Base-by-base conservation (phyloP, 257 asterid species). In the Solanum pimpinellifolium region DNA sequence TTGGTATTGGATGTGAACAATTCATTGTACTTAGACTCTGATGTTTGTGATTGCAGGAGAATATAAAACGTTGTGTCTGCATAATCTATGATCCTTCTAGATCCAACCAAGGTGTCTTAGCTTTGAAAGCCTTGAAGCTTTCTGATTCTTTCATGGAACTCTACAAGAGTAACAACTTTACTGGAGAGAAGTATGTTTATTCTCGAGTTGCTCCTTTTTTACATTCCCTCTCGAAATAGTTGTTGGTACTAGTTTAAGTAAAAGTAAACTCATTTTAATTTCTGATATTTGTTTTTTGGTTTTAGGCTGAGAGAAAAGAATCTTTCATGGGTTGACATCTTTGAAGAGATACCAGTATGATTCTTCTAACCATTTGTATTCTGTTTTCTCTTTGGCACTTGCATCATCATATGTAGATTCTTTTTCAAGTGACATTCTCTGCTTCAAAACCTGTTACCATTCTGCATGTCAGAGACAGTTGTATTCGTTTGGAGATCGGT, bases 81-180 rank as follows among this genome's bases (percentile, higher is more conserved):
- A 95, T 97, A 83, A 96, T 97, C 76, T 97, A 97, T 76, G 99
- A 97, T 92, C 99, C 99, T 83, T 97, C 99, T 70, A 94, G 98
- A 91, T 92, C 99, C 88, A 97, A 92, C 91, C 99, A 94, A 89
- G 99, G 99, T 59, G 98, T 97, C 90, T 92, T 96, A 65, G 99
- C 99, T 73, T 87, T 97, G 93, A 97, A 96, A 93, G 99, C 99
- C 35, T 86, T 97, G 91, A 97, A 96, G 93, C 99, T 97, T 87
- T 96, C 99, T 87, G 99, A 97, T 91, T 90, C 99, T 81, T 97
- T 96, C 93, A 97, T 97, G 99, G 99, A 96, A 86, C 99, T 97
- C 46, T 91, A 97, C 85, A 95, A 96, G 86, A 96, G 80, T 62
- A 96, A 95, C 87, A 95, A 93, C 90, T 96, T 97, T 88, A 95